These are phyloP conservation scores for Emydomyces testavorans DNA, from an alignment of 2,329 filamentous ascomycete species.

Conservation along the genomic window DNA sequence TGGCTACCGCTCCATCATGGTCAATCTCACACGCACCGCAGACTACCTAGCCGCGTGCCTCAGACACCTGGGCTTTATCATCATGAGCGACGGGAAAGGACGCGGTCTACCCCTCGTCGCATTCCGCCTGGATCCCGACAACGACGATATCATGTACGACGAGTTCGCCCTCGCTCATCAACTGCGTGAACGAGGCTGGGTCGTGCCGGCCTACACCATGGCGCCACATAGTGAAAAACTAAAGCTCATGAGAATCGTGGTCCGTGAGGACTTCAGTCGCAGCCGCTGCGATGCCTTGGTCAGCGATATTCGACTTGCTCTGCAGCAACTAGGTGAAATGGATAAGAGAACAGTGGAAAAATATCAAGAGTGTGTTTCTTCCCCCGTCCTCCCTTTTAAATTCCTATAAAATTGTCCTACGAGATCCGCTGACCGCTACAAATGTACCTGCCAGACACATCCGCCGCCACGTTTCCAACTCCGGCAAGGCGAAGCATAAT, in stretches of 20 bases:
- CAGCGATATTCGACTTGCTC: slow-evolving; percentile 63
- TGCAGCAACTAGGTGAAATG: slow-evolving; percentile 60
- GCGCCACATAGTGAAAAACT: slow-evolving; percentile 71
- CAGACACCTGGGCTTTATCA: slow-evolving; percentile 64
- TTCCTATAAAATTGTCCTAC: not conserved
- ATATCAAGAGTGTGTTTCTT: slow-evolving; percentile 51
- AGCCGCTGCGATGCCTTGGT: slow-evolving; percentile 70
- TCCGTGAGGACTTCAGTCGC: slow-evolving; percentile 82
- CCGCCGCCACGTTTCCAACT: slow-evolving; percentile 43
- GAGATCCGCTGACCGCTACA: slow-evolving; percentile 2
- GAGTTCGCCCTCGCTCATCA: slow-evolving; percentile 75
- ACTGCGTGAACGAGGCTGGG: slow-evolving; percentile 77
- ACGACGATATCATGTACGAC: slow-evolving; percentile 48
- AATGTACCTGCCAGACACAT: slow-evolving; percentile 35
- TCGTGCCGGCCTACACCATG: slow-evolving; percentile 95
- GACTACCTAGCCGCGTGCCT: slow-evolving; percentile 73
- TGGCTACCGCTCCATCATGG: slow-evolving; percentile 87
- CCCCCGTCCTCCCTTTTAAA: not conserved
- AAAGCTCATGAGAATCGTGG: slow-evolving; percentile 86
- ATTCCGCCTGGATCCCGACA: slow-evolving; percentile 58
- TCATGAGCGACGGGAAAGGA: slow-evolving; percentile 72
- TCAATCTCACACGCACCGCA: slow-evolving; percentile 77
- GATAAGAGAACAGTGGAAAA: slow-evolving; percentile 59
- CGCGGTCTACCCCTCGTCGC: slow-evolving; percentile 79
- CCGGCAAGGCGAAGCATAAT: slow-evolving; percentile 44